Percentiles rank a stretch among this genome's conserved stretches.
Conservation (phyloP, 108 stramenopile species). For the Epipyxis sp. region DNA sequence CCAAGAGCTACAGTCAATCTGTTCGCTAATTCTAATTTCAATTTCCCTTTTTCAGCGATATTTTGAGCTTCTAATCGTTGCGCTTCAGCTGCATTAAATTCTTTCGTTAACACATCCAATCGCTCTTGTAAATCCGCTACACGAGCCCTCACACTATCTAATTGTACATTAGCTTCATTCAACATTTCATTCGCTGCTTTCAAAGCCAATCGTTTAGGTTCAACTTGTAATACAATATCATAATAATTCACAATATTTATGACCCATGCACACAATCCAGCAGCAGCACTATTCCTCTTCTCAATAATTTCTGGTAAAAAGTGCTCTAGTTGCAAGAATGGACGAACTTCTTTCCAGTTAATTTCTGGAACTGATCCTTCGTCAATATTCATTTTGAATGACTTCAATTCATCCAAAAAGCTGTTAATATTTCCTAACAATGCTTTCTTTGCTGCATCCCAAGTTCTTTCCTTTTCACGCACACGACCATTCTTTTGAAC, state of each 20-base stretch:
- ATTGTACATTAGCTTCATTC: slow-evolving; percentile 41
- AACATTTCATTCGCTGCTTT: slow-evolving; percentile 48
- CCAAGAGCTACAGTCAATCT: slow-evolving; percentile 57
- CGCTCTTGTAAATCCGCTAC: slow-evolving; percentile 46
- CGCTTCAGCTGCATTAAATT: slow-evolving; percentile 58
- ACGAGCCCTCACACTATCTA: slow-evolving; percentile 37
- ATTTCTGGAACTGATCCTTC: slow-evolving; percentile 55
- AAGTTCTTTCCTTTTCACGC: slow-evolving; percentile 47
- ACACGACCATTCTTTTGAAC: slow-evolving; percentile 49
- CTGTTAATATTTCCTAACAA: slow-evolving; percentile 58
- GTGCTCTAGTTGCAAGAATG: slow-evolving; percentile 48
- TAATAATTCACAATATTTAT: slow-evolving; percentile 62
- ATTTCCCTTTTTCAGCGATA: slow-evolving; percentile 48
- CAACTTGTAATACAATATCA: slow-evolving; percentile 52
- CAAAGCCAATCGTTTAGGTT: slow-evolving; percentile 53
- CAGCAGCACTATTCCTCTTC: slow-evolving; percentile 50
- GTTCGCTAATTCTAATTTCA: slow-evolving; percentile 55
- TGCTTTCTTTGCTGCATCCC: slow-evolving; percentile 53
- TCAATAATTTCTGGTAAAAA: slow-evolving; percentile 50
- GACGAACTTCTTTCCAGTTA: slow-evolving; percentile 47
- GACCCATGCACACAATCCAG: slow-evolving; percentile 62
- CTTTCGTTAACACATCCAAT: slow-evolving; percentile 57
- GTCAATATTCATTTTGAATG: slow-evolving; percentile 46
- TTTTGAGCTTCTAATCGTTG: slow-evolving; percentile 52
- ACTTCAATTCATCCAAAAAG: slow-evolving; percentile 51